Evolutionary conservation across 2,329 filamentous ascomycete species (phyloP).

Genomic region (Pseudogymnoascus sp.): DNA sequence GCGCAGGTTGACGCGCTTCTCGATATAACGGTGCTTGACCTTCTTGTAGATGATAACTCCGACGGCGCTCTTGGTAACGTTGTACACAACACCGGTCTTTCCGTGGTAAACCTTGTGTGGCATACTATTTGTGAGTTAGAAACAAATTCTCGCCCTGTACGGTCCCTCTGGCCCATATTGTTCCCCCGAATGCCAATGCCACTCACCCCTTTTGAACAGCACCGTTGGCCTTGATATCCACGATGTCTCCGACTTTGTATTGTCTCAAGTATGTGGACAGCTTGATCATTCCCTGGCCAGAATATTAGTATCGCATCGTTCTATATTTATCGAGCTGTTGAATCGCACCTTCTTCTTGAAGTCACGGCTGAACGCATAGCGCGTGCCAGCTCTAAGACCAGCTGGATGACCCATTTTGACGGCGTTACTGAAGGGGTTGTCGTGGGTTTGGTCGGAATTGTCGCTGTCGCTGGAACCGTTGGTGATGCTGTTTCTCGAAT

Average conservation of each 20-base stretch:
- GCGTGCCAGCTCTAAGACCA: slow-evolving; percentile 81
- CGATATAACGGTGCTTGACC: slow-evolving; percentile 98
- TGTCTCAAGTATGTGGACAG: slow-evolving; percentile 90
- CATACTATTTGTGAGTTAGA: slow-evolving; percentile 55
- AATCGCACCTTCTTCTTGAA: slow-evolving; percentile 68
- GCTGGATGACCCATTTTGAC: slow-evolving; percentile 78
- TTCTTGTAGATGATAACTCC: slow-evolving; percentile 99
- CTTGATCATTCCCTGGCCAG: slow-evolving; percentile 67
- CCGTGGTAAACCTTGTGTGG: slow-evolving; percentile 99
- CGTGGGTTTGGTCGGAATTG: slow-evolving; percentile 14
- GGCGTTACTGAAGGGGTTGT: slow-evolving; percentile 35
- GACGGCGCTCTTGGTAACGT: slow-evolving; percentile 96
- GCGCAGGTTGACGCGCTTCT: slow-evolving; percentile 99
- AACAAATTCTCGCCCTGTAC: not conserved
- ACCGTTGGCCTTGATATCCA: slow-evolving; percentile 98
- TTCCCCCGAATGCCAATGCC: slow-evolving; percentile 24
- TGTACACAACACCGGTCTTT: slow-evolving; percentile 97
- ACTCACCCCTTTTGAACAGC: slow-evolving; percentile 94
- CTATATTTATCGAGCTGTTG: not conserved
- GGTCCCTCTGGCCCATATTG: not conserved
- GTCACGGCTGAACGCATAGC: slow-evolving; percentile 88
- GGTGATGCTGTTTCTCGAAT: slow-evolving; percentile 7
- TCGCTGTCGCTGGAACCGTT: slow-evolving; percentile 15
- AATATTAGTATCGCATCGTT: slow-evolving; percentile 1
- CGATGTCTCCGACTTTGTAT: slow-evolving; percentile 97